Percentiles rank a stretch among this genome's conserved stretches.
These are phyloP conservation scores for Eremomyces bilateralis DNA, from an alignment of 495 filamentous ascomycete species.

Conservation along the genomic window DNA sequence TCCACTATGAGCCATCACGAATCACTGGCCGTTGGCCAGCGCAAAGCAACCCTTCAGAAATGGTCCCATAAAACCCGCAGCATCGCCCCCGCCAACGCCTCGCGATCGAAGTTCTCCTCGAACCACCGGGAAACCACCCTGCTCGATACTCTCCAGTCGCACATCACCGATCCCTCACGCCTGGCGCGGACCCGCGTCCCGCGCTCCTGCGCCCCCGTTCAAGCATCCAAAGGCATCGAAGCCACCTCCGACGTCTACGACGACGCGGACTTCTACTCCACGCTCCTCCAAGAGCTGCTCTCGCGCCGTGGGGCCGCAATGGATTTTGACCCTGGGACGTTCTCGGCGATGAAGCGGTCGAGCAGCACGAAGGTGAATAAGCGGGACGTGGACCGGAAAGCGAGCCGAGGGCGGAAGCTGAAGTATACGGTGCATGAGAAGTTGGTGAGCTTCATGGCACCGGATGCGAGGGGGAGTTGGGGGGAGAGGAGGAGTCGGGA, in stretches of 20 bases:
- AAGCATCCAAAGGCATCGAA: slow-evolving; percentile 29
- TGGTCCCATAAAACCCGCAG: slow-evolving; percentile 40
- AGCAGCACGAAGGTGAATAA: slow-evolving; percentile 49
- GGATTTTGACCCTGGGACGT: slow-evolving; percentile 16
- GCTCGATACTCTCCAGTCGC: slow-evolving; percentile 48
- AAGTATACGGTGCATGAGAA: slow-evolving; percentile 88
- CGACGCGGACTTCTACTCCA: slow-evolving; percentile 82
- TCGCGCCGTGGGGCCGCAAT: slow-evolving; percentile 39
- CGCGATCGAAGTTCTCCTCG: slow-evolving; percentile 16
- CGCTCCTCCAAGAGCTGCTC: slow-evolving; percentile 76
- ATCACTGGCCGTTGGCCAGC: slow-evolving; percentile 23
- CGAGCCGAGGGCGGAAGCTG: slow-evolving; percentile 89
- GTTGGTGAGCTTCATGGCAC: slow-evolving; percentile 93
- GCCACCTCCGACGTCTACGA: slow-evolving; percentile 47
- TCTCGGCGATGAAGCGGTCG: slow-evolving; percentile 38
- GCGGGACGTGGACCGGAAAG: slow-evolving; percentile 73
- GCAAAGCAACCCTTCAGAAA: slow-evolving; percentile 38
- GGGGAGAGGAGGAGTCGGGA: slow-evolving; percentile 57
- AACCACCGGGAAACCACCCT: slow-evolving; percentile 32
- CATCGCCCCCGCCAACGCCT: slow-evolving; percentile 21
- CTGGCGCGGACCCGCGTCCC: slow-evolving; percentile 45
- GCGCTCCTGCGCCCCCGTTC: slow-evolving; percentile 49
- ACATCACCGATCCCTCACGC: slow-evolving; percentile 42
- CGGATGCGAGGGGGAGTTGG: slow-evolving; percentile 62
- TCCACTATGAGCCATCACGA: slow-evolving; percentile 48